Percentiles rank a stretch among this genome's conserved stretches.
Evolutionary conservation across 164 flowering plant species (phyloP).

Genomic region (Saururus chinensis): DNA sequence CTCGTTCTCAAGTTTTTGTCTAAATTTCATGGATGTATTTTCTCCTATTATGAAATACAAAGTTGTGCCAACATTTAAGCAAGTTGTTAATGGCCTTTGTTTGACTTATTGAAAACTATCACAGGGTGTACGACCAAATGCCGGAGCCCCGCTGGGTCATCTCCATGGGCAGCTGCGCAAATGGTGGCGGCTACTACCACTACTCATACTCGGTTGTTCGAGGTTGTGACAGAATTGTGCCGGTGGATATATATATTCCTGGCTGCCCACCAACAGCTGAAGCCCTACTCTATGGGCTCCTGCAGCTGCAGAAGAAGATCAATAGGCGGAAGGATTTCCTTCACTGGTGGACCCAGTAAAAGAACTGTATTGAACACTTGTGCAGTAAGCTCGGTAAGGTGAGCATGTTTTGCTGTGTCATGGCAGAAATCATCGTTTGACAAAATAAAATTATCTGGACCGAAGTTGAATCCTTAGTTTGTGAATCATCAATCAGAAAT

Average conservation of each 20-base stretch:
- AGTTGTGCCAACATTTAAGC: too few relatives aligned
- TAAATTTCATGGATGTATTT: too few relatives aligned
- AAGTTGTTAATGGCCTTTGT: too few relatives aligned
- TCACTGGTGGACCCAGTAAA: constrained; percentile 85
- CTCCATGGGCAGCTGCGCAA: constrained; percentile 99
- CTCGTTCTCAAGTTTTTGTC: too few relatives aligned
- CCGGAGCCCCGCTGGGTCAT: constrained; percentile 99
- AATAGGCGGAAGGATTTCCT: constrained; percentile 91
- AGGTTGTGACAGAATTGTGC: constrained; percentile 96
- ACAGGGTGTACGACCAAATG: constrained; percentile 99
- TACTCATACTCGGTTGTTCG: constrained; percentile 96
- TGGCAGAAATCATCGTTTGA: neutral
- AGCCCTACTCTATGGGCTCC: constrained; percentile 87
- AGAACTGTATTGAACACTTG: neutral
- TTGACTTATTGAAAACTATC: neutral
- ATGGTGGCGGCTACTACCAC: constrained; percentile 98
- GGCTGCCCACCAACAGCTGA: constrained; percentile 99
- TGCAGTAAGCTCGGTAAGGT: neutral
- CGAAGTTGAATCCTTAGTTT: neutral
- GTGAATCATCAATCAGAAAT: neutral
- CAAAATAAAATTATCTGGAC: neutral
- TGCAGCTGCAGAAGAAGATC: constrained; percentile 97
- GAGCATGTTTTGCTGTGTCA: neutral
- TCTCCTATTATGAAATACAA: too few relatives aligned
- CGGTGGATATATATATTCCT: constrained; percentile 96